A percentile compares a stretch with the other conserved stretches of the same genome.
phyloP scores from a whole-genome alignment of 805 yeast genomes.

The Yarrowia sp. region DNA sequence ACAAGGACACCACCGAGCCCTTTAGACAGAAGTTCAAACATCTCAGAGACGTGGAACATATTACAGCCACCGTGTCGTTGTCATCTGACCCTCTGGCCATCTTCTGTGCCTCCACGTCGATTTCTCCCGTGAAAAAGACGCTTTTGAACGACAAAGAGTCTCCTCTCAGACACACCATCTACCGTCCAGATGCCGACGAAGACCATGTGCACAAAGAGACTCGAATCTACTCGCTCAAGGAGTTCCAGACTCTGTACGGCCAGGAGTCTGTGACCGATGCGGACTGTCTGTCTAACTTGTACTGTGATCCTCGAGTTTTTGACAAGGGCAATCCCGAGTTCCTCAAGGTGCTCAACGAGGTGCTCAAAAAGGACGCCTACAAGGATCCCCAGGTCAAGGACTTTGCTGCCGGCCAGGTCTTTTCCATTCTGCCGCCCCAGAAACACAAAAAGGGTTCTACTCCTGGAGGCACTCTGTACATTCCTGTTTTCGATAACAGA shows the following conservation, averaged over 20 bases:
- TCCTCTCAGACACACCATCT: constrained; percentile 28
- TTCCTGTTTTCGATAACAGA: constrained; percentile 72
- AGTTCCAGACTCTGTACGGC: constrained; percentile 4
- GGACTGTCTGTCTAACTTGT: neutral
- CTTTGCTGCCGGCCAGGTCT: constrained; percentile 33
- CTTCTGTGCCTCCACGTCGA: constrained; percentile 11
- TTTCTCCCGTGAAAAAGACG: neutral
- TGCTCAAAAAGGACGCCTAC: constrained; percentile 33
- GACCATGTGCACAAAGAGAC: constrained; percentile 4
- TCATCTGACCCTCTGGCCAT: constrained; percentile 4
- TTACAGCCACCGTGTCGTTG: constrained; percentile 13
- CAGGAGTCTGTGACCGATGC: neutral
- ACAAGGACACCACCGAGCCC: constrained; percentile 28
- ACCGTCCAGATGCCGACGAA: constrained; percentile 28
- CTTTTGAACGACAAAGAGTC: neutral
- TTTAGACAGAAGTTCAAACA: neutral
- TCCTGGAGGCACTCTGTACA: constrained; percentile 40
- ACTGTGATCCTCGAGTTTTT: constrained; percentile 27
- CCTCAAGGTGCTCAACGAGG: constrained; percentile 30
- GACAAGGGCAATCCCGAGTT: constrained; percentile 30
- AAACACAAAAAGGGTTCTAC: constrained; percentile 32
- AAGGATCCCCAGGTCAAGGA: constrained; percentile 33
- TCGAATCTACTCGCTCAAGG: constrained; percentile 5
- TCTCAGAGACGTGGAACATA: constrained; percentile 1
- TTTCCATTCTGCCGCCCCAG: constrained; percentile 28